phyloP scores from a whole-genome alignment of 225 moss, liverwort and hornwort species.

The Polytrichum formosum region DNA sequence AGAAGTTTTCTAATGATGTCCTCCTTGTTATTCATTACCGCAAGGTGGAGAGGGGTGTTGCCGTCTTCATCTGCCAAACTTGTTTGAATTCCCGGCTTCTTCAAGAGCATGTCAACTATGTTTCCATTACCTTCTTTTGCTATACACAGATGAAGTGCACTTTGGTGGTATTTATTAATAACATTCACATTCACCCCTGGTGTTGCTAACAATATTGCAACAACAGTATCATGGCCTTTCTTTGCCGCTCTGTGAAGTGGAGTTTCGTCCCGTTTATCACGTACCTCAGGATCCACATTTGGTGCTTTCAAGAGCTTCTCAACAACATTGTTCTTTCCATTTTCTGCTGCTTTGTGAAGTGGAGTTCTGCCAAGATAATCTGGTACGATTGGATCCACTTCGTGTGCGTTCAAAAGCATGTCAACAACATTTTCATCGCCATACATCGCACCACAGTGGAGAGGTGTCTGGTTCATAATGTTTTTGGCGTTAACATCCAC shows the following conservation, averaged over 20 bases:
- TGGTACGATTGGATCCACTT: not conserved
- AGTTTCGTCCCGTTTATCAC: not conserved
- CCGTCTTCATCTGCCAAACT: too few species aligned
- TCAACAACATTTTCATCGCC: not conserved
- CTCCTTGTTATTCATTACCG: too few species aligned
- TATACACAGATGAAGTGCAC: not conserved
- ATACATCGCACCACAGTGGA: not conserved
- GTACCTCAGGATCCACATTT: not conserved
- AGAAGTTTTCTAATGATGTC: too few species aligned
- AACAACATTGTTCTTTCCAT: not conserved
- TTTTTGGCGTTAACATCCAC: not conserved
- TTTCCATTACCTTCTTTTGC: too few species aligned
- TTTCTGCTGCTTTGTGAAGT: conserved; percentile 3
- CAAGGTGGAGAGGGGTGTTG: too few species aligned
- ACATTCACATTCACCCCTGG: not conserved
- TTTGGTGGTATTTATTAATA: not conserved
- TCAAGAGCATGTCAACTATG: too few species aligned
- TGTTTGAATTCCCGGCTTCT: too few species aligned
- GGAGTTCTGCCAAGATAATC: not conserved
- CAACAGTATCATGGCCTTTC: not conserved
- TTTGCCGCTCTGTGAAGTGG: not conserved
- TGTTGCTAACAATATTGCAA: not conserved
- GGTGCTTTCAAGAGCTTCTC: not conserved
- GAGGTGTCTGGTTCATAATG: not conserved
- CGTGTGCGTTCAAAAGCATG: not conserved